Base-by-base conservation (phyloP, 768 basidiomycete species). In the Tylopilus plumbeoviolaceoides region DNA sequence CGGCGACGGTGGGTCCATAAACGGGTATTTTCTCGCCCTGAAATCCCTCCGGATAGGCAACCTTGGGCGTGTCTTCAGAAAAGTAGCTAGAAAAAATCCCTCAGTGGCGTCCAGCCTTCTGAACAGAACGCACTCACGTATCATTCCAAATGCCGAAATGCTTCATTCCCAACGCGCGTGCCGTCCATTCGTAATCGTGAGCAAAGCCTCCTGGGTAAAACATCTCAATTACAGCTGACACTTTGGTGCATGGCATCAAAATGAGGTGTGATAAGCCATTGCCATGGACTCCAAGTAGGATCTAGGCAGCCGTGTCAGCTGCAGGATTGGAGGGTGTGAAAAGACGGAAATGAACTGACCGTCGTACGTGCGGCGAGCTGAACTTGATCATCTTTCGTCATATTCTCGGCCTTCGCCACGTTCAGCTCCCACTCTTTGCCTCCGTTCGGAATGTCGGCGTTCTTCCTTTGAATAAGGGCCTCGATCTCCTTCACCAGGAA, bases 251-350 rank as follows among this genome's bases (percentile, higher is more conserved):
- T 20, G 86, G 82, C 89, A 93, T 91, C 73, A 87, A 83, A 40
- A 93, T 78, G n/a, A 93, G 76, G 61, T 91, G 89, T 9, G 89
- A 87, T 0, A 94, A 76, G 7, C 90, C 89, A 59, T 91, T 91
- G 6, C 89, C 89, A 55, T 89, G 87, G 1, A 88, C 80, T 28
- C 87, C 87, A 9, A 89, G 70, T 60, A 89, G 66, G 53, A 88
- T 76, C 86, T 88, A 44, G 23, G 33, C 4, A 52, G 20, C 53
- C 5, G 7, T n/a, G 45, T 56, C 51, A 50, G 47, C 39, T 23
- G 42, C 31, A 15, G 50, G 18, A 25, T 12, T 17, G 2, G 15
- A 18, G 20, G 48, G 40, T 21, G 36, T 15, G 9, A 4, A 17
- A 35, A 40, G 15, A 33, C 6, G 9, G 10, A 15, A 6, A 14